phyloP scores from a whole-genome alignment of 177 flowering plant genomes.

The Vitis hybrid region DNA sequence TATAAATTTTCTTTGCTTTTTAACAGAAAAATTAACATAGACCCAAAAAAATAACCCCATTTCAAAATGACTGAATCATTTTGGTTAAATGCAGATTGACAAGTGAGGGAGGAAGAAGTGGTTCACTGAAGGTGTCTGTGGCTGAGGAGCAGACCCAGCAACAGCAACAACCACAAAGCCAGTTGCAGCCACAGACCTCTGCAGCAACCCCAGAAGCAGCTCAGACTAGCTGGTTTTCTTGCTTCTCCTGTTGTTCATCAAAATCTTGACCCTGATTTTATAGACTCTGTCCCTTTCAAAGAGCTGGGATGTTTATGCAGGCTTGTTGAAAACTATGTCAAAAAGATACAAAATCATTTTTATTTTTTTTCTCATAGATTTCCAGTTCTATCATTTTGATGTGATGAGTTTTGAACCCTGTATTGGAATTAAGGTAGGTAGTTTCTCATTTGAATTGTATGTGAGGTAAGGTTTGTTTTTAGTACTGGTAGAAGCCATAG shows the following conservation, averaged over 20 bases:
- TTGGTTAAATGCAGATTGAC: slow-evolving; percentile 20
- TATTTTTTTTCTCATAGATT: no score
- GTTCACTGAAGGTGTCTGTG: slow-evolving; percentile 5
- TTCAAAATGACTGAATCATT: background rate
- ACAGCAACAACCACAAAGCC: slow-evolving; percentile 1
- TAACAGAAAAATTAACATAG: background rate
- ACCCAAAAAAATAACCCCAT: no score
- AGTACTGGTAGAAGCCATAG: no score
- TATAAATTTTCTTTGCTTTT: background rate
- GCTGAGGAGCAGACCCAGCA: background rate
- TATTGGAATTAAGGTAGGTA: no score
- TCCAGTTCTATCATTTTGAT: no score
- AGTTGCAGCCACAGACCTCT: slow-evolving; percentile 20
- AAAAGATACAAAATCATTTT: no score
- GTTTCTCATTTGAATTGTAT: no score
- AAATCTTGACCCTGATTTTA: background rate
- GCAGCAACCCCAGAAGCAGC: slow-evolving; percentile 4
- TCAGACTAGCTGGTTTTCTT: slow-evolving; percentile 27
- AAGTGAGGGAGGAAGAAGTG: slow-evolving; percentile 19
- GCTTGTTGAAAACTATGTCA: no score
- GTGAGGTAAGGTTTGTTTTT: no score
- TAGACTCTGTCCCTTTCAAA: background rate
- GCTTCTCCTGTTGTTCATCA: slow-evolving; percentile 39
- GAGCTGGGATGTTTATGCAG: no score
- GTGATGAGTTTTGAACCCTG: no score